These are phyloP conservation scores for Pelargonium australe DNA, from an alignment of 441 rosid species.

Conservation along the genomic window DNA sequence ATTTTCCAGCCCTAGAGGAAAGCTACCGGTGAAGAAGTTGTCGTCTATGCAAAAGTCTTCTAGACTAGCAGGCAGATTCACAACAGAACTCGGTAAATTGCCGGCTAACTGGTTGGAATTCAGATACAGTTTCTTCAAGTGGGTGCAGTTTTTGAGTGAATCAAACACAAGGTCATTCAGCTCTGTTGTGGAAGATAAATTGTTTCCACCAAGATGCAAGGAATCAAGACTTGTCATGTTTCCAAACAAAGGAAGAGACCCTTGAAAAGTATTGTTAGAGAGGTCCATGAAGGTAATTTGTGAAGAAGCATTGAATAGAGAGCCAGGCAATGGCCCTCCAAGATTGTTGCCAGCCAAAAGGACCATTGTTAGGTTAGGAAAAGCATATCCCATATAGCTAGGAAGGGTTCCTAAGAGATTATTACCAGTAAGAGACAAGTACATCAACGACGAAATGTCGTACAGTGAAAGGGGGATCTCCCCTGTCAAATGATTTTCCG, in stretches of 20 bases:
- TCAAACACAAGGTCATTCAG: constrained; percentile 17
- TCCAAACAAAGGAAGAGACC: constrained; percentile 18
- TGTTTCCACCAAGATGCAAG: constrained; percentile 18
- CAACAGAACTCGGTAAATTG: constrained; percentile 9
- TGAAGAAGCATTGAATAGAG: constrained; percentile 13
- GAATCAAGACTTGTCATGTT: constrained; percentile 10
- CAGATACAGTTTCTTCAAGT: constrained; percentile 11
- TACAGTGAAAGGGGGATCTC: constrained; percentile 19
- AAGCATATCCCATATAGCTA: background rate
- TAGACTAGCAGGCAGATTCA: constrained; percentile 17
- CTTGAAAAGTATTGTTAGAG: constrained; percentile 16
- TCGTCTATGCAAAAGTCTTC: constrained; percentile 15
- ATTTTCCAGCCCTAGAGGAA: constrained; percentile 18
- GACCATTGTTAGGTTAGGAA: constrained; percentile 20
- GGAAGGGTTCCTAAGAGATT: constrained; percentile 21
- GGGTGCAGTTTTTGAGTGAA: constrained; percentile 23
- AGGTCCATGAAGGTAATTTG: constrained; percentile 13
- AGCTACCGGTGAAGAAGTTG: constrained; percentile 15
- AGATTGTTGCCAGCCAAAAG: constrained; percentile 20
- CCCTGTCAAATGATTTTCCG: constrained; percentile 18
- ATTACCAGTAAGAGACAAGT: constrained; percentile 13
- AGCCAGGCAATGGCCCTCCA: constrained; percentile 21
- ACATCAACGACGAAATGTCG: constrained; percentile 22
- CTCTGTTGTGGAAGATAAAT: constrained; percentile 19
- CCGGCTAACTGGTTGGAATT: constrained; percentile 18